Conservation (phyloP, 2,329 filamentous ascomycete genomes). For the Cercospora citrullina region DNA sequence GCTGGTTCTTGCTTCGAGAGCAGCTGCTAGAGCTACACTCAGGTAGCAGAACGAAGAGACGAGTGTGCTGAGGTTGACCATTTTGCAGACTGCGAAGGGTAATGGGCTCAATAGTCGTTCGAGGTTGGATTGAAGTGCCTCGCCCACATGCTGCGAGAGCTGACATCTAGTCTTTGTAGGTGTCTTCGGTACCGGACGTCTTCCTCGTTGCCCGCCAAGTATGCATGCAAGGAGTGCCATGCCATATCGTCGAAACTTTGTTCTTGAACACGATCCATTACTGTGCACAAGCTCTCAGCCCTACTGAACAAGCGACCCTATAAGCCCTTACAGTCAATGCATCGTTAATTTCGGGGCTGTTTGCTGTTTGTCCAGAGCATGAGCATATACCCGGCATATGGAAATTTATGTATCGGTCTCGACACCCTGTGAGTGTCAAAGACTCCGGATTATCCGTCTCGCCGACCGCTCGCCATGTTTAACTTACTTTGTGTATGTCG, state of each 20-base stretch:
- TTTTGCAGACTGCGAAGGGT: not conserved
- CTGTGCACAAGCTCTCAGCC: not conserved
- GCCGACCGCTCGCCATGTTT: not conserved
- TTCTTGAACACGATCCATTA: not conserved
- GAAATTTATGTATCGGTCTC: too few relatives aligned
- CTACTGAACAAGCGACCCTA: not conserved
- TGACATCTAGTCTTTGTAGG: not conserved
- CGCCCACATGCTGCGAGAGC: not conserved
- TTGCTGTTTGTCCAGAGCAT: not conserved
- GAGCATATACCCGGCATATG: not conserved
- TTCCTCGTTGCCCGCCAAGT: not conserved
- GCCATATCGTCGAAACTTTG: slow-evolving; percentile 1
- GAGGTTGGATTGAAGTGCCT: not conserved
- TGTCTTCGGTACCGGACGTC: not conserved
- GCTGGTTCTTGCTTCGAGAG: not conserved
- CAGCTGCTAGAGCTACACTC: not conserved
- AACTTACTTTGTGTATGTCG: not conserved
- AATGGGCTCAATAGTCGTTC: too few relatives aligned
- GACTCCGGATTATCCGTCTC: not conserved
- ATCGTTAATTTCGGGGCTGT: not conserved
- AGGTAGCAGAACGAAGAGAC: not conserved
- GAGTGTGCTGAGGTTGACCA: slow-evolving; percentile 2
- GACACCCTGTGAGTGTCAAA: too few relatives aligned
- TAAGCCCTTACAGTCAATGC: not conserved
- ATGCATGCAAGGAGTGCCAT: not conserved